Conservation (phyloP, 345 rosid genomes). For the Leavenworthia alabamica region DNA sequence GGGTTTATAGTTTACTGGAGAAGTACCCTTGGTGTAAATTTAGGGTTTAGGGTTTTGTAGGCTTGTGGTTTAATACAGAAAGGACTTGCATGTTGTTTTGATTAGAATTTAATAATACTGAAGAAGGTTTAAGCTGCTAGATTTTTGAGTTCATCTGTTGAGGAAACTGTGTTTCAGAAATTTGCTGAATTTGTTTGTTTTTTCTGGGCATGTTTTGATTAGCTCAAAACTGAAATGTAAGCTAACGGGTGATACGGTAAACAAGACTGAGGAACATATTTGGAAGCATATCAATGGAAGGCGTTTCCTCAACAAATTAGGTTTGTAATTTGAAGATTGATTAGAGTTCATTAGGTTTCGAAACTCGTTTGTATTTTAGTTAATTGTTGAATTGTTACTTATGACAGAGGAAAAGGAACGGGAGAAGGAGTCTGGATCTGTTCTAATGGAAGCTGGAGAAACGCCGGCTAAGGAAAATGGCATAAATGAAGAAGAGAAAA, state of each 20-base stretch:
- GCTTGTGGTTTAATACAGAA: not conserved
- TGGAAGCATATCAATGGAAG: slow-evolving; percentile 93
- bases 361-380: not conserved
- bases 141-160: not conserved
- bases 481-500: slow-evolving; percentile 28
- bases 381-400: not conserved
- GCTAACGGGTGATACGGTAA: slow-evolving; percentile 80
- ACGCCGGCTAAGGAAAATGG: slow-evolving; percentile 8
- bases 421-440: slow-evolving; percentile 33
- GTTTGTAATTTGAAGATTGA: slow-evolving; percentile 31
- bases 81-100: not conserved
- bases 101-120: not conserved
- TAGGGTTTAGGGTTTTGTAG: slow-evolving; percentile 17
- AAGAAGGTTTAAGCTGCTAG: not conserved
- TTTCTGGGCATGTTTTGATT: slow-evolving; percentile 10
- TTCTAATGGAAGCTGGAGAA: slow-evolving; percentile 26
- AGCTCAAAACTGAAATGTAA: slow-evolving; percentile 81
- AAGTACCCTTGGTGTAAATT: not conserved
- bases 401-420: slow-evolving; percentile 65
- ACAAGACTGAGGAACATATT: slow-evolving; percentile 89
- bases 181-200: slow-evolving; percentile 4
- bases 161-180: not conserved
- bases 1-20: no score
- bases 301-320: slow-evolving; percentile 78
- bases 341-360: not conserved